Evolutionary conservation across 108 stramenopile genomes (phyloP).

Genomic region (Skeletonema menzelii): DNA sequence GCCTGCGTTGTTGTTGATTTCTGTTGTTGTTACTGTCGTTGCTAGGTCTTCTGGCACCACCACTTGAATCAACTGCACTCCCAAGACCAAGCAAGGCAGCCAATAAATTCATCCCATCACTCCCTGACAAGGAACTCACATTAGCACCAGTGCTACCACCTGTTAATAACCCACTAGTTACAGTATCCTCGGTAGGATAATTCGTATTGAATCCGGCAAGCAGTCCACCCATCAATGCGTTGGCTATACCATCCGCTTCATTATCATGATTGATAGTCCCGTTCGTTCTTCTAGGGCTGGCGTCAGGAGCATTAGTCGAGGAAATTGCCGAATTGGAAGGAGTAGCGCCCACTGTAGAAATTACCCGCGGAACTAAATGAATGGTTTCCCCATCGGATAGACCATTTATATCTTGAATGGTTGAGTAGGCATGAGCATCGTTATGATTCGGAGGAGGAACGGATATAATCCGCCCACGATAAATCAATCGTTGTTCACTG

Average conservation of each 20-base stretch:
- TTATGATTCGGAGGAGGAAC: not conserved
- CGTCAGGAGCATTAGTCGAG: not conserved
- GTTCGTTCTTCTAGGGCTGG: not conserved
- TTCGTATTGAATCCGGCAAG: not conserved
- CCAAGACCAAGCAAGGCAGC: slow-evolving; percentile 33
- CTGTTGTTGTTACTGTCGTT: slow-evolving; percentile 5
- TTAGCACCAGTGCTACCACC: slow-evolving; percentile 4
- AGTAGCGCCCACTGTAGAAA: not conserved
- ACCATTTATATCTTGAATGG: slow-evolving; percentile 73
- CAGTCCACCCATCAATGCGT: not conserved
- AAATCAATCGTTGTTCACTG: slow-evolving; percentile 78
- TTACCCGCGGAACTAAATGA: slow-evolving; percentile 74
- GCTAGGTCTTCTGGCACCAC: not conserved
- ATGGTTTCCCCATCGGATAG: slow-evolving; percentile 84
- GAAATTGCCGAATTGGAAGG: not conserved
- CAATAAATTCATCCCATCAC: slow-evolving; percentile 24
- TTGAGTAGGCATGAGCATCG: not conserved
- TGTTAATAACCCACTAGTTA: not conserved
- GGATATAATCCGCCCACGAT: slow-evolving; percentile 75
- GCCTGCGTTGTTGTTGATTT: not conserved
- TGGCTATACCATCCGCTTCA: not conserved
- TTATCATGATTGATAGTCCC: not conserved
- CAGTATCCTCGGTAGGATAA: not conserved
- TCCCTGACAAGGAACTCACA: slow-evolving; percentile 27
- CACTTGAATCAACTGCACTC: not conserved